Percentiles rank a stretch among this genome's conserved stretches.
Evolutionary conservation across 192 early-diverging fungal species (phyloP).

Genomic region (Backusella tuberculispora): DNA sequence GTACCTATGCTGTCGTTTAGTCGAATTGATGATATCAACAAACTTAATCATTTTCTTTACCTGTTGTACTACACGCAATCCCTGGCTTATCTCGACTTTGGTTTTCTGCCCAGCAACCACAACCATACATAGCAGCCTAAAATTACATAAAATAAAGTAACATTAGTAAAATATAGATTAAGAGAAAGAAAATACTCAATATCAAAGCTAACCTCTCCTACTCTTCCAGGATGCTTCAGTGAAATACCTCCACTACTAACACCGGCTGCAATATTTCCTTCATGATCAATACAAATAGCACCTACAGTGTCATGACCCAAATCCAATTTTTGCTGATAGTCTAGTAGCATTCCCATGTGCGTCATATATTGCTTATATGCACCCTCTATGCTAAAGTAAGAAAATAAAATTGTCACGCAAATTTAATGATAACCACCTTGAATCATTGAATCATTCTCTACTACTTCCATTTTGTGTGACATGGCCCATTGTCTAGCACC

Average conservation of each 20-base stretch:
- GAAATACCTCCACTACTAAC: slow-evolving; percentile 90
- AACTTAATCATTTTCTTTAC: slow-evolving; percentile 10
- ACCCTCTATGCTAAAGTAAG: neutral
- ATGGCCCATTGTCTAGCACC: slow-evolving; percentile 59
- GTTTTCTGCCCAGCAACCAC: slow-evolving; percentile 81
- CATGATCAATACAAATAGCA: slow-evolving; percentile 71
- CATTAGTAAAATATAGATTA: too few species aligned
- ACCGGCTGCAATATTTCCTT: slow-evolving; percentile 68
- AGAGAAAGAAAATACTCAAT: neutral
- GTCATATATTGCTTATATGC: neutral
- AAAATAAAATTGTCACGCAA: too few species aligned
- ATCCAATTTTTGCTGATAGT: neutral
- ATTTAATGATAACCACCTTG: slow-evolving; percentile 28
- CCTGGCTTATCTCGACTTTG: slow-evolving; percentile 23
- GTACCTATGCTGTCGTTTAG: slow-evolving; percentile 49
- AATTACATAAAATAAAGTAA: neutral
- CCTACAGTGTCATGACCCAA: slow-evolving; percentile 84
- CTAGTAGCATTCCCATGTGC: neutral
- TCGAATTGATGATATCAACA: slow-evolving; percentile 6
- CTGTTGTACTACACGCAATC: slow-evolving; percentile 67
- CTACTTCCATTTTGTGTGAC: slow-evolving; percentile 9
- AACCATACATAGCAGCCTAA: slow-evolving; percentile 82
- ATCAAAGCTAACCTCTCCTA: slow-evolving; percentile 70
- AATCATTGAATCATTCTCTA: slow-evolving; percentile 18
- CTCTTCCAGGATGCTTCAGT: slow-evolving; percentile 79